Percentiles rank a stretch among this genome's conserved stretches.
phyloP scores from a whole-genome alignment of 148 eudicot species.

The Rhododendron molle region DNA sequence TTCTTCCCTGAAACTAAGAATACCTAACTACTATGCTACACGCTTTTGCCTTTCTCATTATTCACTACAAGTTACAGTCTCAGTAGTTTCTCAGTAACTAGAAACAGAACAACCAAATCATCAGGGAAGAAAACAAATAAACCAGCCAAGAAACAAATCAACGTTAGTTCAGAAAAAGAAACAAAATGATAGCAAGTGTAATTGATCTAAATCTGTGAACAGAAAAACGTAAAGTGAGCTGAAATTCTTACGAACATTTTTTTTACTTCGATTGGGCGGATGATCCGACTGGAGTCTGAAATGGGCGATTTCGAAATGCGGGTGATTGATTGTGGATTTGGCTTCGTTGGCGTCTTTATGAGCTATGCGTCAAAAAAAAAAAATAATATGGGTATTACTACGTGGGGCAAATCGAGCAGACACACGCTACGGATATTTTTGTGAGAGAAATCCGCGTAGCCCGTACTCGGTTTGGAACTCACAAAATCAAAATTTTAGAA shows the following conservation, averaged over 20 bases:
- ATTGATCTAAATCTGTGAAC: not conserved
- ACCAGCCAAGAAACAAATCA: not conserved
- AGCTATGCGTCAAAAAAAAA: not conserved
- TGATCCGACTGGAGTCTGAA: not conserved
- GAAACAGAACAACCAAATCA: not conserved
- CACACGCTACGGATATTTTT: not conserved
- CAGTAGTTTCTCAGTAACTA: not conserved
- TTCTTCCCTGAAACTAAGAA: not conserved
- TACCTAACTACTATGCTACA: not conserved
- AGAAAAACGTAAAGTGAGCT: not conserved
- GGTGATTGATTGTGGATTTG: not conserved
- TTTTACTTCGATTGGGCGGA: not conserved
- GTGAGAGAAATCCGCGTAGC: not conserved
- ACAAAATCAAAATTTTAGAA: no score
- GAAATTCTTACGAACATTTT: not conserved
- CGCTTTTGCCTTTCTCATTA: not conserved
- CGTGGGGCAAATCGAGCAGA: not conserved
- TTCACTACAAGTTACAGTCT: not conserved
- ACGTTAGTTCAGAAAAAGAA: not conserved
- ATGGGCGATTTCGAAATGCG: not conserved
- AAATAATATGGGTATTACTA: not conserved
- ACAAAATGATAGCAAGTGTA: not conserved
- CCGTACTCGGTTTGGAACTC: no score
- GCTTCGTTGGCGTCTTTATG: not conserved
- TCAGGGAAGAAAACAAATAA: not conserved